Percentiles rank a stretch among this genome's conserved stretches.
Evolutionary conservation across 768 basidiomycete species (phyloP).

Genomic region (Neoboletus magnificus): DNA sequence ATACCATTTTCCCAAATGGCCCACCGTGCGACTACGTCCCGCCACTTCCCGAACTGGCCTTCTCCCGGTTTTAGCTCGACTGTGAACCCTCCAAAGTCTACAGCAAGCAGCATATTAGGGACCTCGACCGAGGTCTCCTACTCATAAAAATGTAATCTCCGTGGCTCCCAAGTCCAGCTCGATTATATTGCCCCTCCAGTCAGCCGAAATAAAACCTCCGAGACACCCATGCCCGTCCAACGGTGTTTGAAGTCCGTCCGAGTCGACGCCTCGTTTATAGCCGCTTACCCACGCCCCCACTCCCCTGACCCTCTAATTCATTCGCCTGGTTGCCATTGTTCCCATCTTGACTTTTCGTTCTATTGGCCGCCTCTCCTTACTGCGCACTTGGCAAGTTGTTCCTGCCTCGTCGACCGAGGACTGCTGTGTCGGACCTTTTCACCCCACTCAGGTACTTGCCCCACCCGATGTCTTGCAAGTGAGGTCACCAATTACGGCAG

Average conservation of each 20-base stretch:
- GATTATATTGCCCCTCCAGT: background rate
- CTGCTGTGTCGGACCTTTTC: constrained; percentile 11
- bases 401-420: background rate
- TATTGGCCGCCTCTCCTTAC: constrained; percentile 1
- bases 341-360: too few species aligned
- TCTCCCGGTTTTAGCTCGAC: background rate
- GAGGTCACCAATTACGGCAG: constrained; percentile 15
- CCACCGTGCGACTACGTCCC: background rate
- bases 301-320: background rate
- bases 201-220: background rate
- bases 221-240: background rate
- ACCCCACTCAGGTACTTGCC: constrained; percentile 3
- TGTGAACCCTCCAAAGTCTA: background rate
- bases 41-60: background rate
- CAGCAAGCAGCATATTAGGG: constrained; percentile 8
- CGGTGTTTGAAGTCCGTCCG: background rate
- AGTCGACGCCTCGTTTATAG: background rate
- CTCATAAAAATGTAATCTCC: background rate
- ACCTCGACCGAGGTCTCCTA: background rate
- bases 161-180: too few species aligned
- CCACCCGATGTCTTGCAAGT: background rate
- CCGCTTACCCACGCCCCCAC: background rate
- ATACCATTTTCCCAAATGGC: background rate
- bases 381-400: constrained; percentile 2
- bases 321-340: background rate